These are phyloP conservation scores for Aurifilum marmelostoma DNA, from an alignment of 2,329 filamentous ascomycete genomes.

Conservation along the genomic window DNA sequence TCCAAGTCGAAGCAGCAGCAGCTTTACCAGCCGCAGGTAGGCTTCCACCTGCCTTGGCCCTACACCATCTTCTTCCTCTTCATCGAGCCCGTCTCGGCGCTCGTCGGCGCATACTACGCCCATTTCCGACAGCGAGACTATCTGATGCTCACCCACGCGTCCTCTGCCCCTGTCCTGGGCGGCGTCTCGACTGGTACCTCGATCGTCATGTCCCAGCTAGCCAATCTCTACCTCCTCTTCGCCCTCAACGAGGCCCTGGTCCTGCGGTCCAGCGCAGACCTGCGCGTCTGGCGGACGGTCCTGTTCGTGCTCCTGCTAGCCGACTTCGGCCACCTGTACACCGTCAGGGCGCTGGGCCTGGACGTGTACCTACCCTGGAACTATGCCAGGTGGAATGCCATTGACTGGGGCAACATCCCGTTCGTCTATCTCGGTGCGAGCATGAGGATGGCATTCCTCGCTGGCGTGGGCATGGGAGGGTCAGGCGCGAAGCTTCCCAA, in stretches of 20 bases:
- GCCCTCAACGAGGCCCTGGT: constrained; percentile 77
- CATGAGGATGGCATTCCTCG: constrained; percentile 62
- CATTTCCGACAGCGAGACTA: constrained; percentile 59
- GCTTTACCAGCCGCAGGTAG: constrained; percentile 27
- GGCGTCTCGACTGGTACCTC: constrained; percentile 62
- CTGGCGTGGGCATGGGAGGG: constrained; percentile 55
- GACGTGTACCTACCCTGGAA: constrained; percentile 63
- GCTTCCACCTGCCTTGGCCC: constrained; percentile 56
- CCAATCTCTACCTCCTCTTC: constrained; percentile 78
- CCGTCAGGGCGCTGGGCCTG: constrained; percentile 61
- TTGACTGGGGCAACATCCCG: constrained; percentile 69
- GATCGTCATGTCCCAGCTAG: constrained; percentile 73
- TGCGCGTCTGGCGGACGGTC: constrained; percentile 71
- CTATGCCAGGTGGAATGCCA: constrained; percentile 64
- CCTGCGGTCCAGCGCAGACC: constrained; percentile 68
- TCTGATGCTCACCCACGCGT: constrained; percentile 64
- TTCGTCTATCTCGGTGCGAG: constrained; percentile 70
- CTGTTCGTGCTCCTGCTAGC: constrained; percentile 70
- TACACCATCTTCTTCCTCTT: constrained; percentile 78
- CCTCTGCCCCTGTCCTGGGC: constrained; percentile 49
- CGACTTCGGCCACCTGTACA: constrained; percentile 77
- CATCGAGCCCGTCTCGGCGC: constrained; percentile 64
- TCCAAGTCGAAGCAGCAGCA: constrained; percentile 6
- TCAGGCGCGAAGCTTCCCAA: constrained; percentile 29
- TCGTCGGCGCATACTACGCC: constrained; percentile 56